Base-by-base conservation (phyloP, 1,139 yeast genomes). In the Sugiyamaella japonica region DNA sequence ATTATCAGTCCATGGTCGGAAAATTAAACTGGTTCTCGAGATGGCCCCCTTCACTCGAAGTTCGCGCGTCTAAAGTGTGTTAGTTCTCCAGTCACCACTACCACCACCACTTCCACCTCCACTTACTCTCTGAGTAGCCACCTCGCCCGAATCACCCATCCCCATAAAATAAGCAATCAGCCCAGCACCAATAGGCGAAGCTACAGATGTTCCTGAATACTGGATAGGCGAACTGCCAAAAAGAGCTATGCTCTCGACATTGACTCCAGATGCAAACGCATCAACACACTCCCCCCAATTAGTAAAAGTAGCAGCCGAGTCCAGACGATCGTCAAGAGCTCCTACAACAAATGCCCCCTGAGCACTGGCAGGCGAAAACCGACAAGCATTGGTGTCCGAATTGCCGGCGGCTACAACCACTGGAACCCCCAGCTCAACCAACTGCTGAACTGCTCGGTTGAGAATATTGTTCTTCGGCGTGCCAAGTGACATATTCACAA, bases 391-490 rank as follows among this genome's bases (percentile, higher is more conserved):
- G 15, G 79, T 70, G 63, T 86, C 85, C 37, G 85, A 78, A 67
- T 90, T 90, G 1, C 97, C 97, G 0, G 96, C 97, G 0, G 97
- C 96, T 1, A 80, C 95, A n/a, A 89, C 89, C 25, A 89, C 77
- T 0, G 89, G 81, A 40, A 90, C 66, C 0, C 96, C 96, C 10
- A 85, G 76, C 12, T 80, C 76, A 8, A 76, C 75, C 0, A 93
- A 89, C 15, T 87, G 91, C 55, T 79, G 79, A 1, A 90, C 78
- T 0, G 96, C 97, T 38, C 78, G 75, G 64, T 89, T 88, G 57
- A 90, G 74, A 1, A 88, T 79, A 0, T 76, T 68, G 65, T 85
- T 87, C 55, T 80, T 81, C 1, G 80, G 74, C 0, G 96, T 84
- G 0, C 97, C 96, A 36, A 89, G 74, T 0, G 95, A 86, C 64